Evolutionary conservation across 768 basidiomycete species (phyloP), one percentile per base, ranked within the genome.

Genomic region (Boletales sp.): DNA sequence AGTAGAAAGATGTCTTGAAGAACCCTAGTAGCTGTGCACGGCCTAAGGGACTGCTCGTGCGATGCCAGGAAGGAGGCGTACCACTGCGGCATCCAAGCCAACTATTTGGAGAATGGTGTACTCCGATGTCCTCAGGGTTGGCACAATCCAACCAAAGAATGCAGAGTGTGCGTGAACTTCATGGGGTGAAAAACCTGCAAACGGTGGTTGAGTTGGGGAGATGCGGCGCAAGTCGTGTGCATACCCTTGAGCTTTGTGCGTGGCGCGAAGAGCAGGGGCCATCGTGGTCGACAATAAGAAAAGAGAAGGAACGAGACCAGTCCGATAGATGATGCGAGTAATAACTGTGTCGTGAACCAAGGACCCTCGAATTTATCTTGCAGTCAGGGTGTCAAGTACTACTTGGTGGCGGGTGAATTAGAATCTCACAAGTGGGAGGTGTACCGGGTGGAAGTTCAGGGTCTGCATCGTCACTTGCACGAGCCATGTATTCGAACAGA

Each of bases 131-230:
- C 79, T 74, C 38, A 97, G 78, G 0, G 95, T 98, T 1, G 95
- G 95, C 57, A 95, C 70, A 45, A 99, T 89, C 95, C 97, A 99
- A 21, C 93, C 93, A 69, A 97, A 93, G 72, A 97, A 90, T 0
- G 87, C 83, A 51, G 81, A 77, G 58, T 90, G 87, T 3, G 84
- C 83, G 62, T 94, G 93, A 0, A 89, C 93, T 67, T 94, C 92
- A 56, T 93, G 90, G 17, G 93, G 92, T 5, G 93, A 94, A 72
- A 95, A 95, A 3, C 87, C 92, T 94, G 61, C 5, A 18, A 21
- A 27, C 3, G 30, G 38, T n/a, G 19, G 46, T 58, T n/a, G 31
- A 62, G 43, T 15, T 8, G 21, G 17, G 27, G 42, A 31, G 5
- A 31, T 13, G 24, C 12, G 5, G 3, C 43, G 43, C 5, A 30